phyloP scores from a whole-genome alignment of 257 asterid species.

The Lithospermum erythrorhizon region DNA sequence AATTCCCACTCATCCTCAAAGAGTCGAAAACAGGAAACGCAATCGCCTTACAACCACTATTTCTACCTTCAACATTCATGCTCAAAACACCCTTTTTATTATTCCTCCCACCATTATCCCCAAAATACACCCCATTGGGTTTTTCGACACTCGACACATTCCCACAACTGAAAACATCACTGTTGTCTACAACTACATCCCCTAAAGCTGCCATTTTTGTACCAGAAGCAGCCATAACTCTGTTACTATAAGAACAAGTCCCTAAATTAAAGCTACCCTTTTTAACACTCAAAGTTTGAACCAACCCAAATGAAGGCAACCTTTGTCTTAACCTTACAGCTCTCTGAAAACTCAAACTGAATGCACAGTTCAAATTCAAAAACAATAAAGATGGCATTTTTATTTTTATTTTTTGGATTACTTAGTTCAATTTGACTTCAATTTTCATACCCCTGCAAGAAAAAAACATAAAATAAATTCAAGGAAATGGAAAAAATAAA shows the following conservation, averaged over 20 bases:
- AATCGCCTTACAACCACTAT: conserved; percentile 9
- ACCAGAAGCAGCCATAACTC: conserved; percentile 35
- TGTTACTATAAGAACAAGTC: not conserved
- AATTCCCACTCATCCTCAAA: conserved; percentile 8
- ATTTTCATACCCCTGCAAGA: not conserved
- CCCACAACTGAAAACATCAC: conserved; percentile 39
- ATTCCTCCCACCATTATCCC: conserved; percentile 26
- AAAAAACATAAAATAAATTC: not conserved
- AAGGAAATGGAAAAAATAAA: not conserved
- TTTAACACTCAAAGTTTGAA: conserved; percentile 18
- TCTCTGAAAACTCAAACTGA: conserved; percentile 29
- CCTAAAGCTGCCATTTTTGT: conserved; percentile 46
- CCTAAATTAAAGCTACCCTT: conserved; percentile 1
- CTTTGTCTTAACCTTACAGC: conserved; percentile 28
- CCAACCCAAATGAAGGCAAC: conserved; percentile 3
- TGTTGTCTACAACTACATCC: conserved; percentile 44
- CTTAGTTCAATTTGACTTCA: not conserved
- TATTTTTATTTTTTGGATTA: not conserved
- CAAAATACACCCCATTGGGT: conserved; percentile 33
- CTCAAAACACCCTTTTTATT: conserved; percentile 33
- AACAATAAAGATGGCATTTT: conserved; percentile 47
- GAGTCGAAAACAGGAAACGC: conserved; percentile 18
- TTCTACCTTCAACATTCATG: conserved; percentile 20
- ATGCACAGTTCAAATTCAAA: conserved; percentile 33
- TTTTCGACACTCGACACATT: conserved; percentile 35